These are phyloP conservation scores for Avena sativa DNA, from an alignment of 176 grass and related monocot species.

Conservation along the genomic window DNA sequence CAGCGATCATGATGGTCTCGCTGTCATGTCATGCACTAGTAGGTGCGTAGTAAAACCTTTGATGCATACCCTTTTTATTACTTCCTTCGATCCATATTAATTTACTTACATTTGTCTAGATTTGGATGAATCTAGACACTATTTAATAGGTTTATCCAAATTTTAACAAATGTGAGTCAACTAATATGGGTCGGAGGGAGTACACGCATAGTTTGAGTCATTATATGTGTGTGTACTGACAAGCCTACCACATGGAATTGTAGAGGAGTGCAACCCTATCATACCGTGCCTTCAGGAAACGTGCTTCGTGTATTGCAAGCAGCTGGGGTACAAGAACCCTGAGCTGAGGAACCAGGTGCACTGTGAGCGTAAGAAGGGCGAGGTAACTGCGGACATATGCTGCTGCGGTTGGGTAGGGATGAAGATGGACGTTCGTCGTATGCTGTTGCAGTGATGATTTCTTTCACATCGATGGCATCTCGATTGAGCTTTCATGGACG, in stretches of 20 bases:
- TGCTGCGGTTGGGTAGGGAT: background rate
- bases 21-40: background rate
- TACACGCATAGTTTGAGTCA: background rate
- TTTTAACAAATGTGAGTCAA: no score
- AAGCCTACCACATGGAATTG: background rate
- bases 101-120: no score
- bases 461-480: background rate
- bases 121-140: no score
- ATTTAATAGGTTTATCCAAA: no score
- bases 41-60: background rate
- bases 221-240: background rate
- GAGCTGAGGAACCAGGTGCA: background rate
- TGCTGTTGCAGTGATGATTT: background rate
- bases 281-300: background rate
- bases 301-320: background rate
- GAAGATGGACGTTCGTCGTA: background rate
- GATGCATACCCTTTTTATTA: background rate
- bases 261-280: background rate
- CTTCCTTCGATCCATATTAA: no score
- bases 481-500: background rate
- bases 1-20: background rate
- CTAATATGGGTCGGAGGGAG: no score
- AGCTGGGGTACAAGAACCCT: background rate
- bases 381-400: background rate
- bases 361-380: background rate